These are phyloP conservation scores for Rhodotorula babjevae DNA, from an alignment of 768 basidiomycete species.

Conservation along the genomic window DNA sequence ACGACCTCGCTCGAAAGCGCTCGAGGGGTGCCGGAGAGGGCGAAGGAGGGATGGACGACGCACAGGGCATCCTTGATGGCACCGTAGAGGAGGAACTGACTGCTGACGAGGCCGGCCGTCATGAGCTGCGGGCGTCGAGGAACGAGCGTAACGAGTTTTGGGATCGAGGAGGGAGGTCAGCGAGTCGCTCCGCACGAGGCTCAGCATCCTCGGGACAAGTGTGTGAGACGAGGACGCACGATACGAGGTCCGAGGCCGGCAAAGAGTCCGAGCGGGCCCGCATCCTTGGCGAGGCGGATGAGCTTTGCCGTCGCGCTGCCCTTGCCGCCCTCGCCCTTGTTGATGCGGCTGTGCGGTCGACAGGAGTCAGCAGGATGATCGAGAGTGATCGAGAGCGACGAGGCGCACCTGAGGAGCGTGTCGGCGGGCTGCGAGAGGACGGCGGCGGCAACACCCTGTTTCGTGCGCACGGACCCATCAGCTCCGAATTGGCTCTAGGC, in stretches of 20 bases:
- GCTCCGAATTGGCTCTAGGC: not conserved
- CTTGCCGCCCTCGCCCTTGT: slow-evolving; percentile 42
- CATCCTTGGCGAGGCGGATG: slow-evolving; percentile 32
- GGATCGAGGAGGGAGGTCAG: not conserved
- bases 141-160: no score
- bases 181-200: no score
- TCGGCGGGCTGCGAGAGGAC: slow-evolving; percentile 43
- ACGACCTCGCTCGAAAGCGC: no score
- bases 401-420: slow-evolving; percentile 37
- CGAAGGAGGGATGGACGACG: not conserved
- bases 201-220: no score
- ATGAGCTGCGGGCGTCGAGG: slow-evolving; percentile 16
- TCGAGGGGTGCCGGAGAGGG: not conserved
- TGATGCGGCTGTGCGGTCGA: slow-evolving; percentile 33
- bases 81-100: slow-evolving; percentile 37
- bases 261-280: slow-evolving; percentile 38
- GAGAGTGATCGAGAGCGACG: no score
- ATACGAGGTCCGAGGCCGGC: slow-evolving; percentile 42
- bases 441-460: slow-evolving; percentile 41
- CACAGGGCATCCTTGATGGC: slow-evolving; percentile 27
- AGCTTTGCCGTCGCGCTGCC: slow-evolving; percentile 28
- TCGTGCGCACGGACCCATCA: not conserved
- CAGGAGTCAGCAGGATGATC: no score
- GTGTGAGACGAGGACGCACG: not conserved
- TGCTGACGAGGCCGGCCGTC: slow-evolving; percentile 39